Percentiles rank a stretch among this genome's conserved stretches.
phyloP scores from a whole-genome alignment of 1,139 yeast genomes.

The Maudiozyma humilis region DNA sequence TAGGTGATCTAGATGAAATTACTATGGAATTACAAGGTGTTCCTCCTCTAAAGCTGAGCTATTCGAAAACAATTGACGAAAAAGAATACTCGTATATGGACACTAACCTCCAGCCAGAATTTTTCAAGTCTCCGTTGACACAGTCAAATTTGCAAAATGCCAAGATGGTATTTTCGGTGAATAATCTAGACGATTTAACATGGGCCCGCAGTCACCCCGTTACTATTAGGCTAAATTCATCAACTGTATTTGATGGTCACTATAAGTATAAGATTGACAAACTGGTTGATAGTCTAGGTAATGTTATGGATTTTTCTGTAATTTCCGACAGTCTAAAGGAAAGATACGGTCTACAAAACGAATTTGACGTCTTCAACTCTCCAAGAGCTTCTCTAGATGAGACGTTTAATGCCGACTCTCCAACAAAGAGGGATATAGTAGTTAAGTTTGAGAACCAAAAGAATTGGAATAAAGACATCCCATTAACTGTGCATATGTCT shows the following conservation, averaged over 20 bases:
- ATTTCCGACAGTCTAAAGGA: constrained; percentile 28
- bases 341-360: constrained; percentile 42
- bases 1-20: constrained; percentile 51
- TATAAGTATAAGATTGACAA: constrained; percentile 59
- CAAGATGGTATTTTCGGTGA: constrained; percentile 21
- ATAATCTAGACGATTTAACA: constrained; percentile 36
- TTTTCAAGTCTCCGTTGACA: constrained; percentile 33
- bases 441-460: constrained; percentile 26
- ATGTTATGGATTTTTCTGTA: constrained; percentile 45
- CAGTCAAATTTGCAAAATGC: constrained; percentile 11
- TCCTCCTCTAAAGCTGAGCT: constrained; percentile 61
- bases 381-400: constrained; percentile 43
- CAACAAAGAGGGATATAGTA: constrained; percentile 39
- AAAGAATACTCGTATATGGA: constrained; percentile 37
- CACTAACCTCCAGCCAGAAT: constrained; percentile 43
- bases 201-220: constrained; percentile 49
- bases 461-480: constrained; percentile 15
- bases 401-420: constrained; percentile 33
- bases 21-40: constrained; percentile 59
- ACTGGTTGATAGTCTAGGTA: constrained; percentile 71
- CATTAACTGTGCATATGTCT: constrained; percentile 34
- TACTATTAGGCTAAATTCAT: constrained; percentile 43
- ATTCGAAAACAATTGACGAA: constrained; percentile 50
- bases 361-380: constrained; percentile 55
- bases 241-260: constrained; percentile 45